phyloP scores from a whole-genome alignment of 2,329 filamentous ascomycete genomes.

The Verticillium albo-atrum region DNA sequence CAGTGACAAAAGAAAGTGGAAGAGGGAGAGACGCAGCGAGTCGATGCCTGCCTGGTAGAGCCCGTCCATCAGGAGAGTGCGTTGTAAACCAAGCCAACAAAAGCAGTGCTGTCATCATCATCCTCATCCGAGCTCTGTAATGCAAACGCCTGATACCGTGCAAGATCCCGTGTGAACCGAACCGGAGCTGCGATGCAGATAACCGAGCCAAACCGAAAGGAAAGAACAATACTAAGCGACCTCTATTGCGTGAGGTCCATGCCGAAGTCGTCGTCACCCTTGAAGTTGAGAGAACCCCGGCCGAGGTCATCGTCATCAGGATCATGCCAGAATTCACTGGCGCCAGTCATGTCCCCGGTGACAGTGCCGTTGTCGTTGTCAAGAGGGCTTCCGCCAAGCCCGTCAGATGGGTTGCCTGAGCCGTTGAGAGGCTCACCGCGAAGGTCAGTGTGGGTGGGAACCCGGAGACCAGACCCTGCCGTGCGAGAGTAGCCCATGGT shows the following conservation, averaged over 20 bases:
- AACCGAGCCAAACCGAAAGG: slow-evolving; percentile 14
- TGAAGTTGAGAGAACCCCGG: slow-evolving; percentile 67
- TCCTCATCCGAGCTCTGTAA: neutral
- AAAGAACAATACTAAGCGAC: neutral
- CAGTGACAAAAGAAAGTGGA: neutral
- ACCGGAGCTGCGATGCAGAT: slow-evolving; percentile 7
- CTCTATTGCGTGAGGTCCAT: slow-evolving; percentile 63
- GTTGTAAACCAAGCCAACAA: slow-evolving; percentile 5
- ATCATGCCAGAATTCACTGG: slow-evolving; percentile 60
- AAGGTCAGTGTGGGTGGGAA: slow-evolving; percentile 90
- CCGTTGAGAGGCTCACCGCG: slow-evolving; percentile 71
- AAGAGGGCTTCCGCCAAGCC: slow-evolving; percentile 48
- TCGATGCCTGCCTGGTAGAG: neutral
- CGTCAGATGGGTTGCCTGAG: slow-evolving; percentile 30
- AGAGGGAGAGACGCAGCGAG: neutral
- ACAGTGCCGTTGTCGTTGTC: slow-evolving; percentile 32
- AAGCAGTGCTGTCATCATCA: slow-evolving; percentile 12
- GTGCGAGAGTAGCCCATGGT: slow-evolving; percentile 83
- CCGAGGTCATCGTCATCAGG: slow-evolving; percentile 70
- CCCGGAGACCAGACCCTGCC: slow-evolving; percentile 78
- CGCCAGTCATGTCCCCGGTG: slow-evolving; percentile 42
- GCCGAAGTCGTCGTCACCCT: slow-evolving; percentile 90
- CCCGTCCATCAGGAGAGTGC: neutral
- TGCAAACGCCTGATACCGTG: neutral
- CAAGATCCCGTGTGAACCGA: neutral